phyloP scores from a whole-genome alignment of 2,329 filamentous ascomycete genomes.

The Ascochyta fabae region DNA sequence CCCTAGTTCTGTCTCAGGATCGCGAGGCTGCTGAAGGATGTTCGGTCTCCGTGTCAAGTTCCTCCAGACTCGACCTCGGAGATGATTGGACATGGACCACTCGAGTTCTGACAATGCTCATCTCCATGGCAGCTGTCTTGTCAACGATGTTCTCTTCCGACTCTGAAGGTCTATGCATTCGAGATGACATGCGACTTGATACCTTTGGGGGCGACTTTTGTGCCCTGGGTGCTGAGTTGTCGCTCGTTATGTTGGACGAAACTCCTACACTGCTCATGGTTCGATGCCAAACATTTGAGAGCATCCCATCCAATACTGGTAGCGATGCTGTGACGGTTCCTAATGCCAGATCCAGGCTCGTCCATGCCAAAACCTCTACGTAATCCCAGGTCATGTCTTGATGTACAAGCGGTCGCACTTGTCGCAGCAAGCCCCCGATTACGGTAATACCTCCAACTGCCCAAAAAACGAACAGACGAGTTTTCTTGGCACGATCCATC shows the following conservation, averaged over 20 bases:
- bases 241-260: background rate
- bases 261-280: background rate
- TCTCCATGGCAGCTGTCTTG: background rate
- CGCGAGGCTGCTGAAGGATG: background rate
- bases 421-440: too few relatives aligned
- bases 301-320: background rate
- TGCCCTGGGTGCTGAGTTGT: background rate
- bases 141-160: conserved; percentile 1
- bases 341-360: background rate
- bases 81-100: background rate
- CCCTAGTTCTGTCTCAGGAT: too few relatives aligned
- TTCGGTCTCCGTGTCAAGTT: background rate
- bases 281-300: background rate
- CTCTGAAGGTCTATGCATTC: background rate
- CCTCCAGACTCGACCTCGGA: background rate
- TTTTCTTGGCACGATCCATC: too few relatives aligned
- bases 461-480: too few relatives aligned
- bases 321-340: background rate
- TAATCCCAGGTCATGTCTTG: too few relatives aligned
- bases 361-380: background rate
- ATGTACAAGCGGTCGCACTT: too few relatives aligned
- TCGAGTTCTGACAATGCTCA: background rate
- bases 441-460: too few relatives aligned
- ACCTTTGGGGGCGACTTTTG: background rate
- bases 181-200: background rate